phyloP scores from a whole-genome alignment of 345 rosid species.

The Syzygium grande region DNA sequence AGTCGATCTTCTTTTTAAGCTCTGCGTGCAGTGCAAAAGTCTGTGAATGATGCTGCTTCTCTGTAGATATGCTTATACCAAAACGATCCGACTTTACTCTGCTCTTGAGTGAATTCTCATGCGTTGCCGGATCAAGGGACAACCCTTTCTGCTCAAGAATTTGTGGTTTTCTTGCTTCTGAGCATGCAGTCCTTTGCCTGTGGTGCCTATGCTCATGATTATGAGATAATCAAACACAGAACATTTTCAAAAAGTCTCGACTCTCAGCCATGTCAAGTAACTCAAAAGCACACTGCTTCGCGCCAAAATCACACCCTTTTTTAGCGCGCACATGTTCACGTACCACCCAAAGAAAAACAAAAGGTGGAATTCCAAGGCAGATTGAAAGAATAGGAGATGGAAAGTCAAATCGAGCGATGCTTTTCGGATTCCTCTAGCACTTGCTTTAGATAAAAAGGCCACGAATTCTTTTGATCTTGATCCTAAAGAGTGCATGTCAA shows the following conservation, averaged over 20 bases:
- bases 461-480: not conserved
- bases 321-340: not conserved
- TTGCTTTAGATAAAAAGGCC: not conserved
- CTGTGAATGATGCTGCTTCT: not conserved
- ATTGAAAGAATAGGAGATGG: not conserved
- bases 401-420: not conserved
- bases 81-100: not conserved
- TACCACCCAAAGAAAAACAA: not conserved
- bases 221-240: too few species aligned
- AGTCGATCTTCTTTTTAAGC: not conserved
- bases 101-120: not conserved
- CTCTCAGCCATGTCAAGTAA: not conserved
- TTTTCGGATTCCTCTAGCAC: not conserved
- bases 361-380: not conserved
- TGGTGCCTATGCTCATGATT: not conserved
- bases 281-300: not conserved
- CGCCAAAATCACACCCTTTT: not conserved
- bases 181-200: not conserved
- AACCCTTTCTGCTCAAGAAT: not conserved
- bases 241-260: not conserved
- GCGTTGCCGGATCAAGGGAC: not conserved
- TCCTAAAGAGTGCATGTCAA: not conserved
- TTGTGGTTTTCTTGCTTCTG: not conserved
- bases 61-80: not conserved
- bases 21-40: not conserved